A percentile compares a stretch with the other conserved stretches of the same genome.
These are phyloP conservation scores for Amylostereum chailletii DNA, from an alignment of 1,284 basidiomycete genomes.

Conservation along the genomic window DNA sequence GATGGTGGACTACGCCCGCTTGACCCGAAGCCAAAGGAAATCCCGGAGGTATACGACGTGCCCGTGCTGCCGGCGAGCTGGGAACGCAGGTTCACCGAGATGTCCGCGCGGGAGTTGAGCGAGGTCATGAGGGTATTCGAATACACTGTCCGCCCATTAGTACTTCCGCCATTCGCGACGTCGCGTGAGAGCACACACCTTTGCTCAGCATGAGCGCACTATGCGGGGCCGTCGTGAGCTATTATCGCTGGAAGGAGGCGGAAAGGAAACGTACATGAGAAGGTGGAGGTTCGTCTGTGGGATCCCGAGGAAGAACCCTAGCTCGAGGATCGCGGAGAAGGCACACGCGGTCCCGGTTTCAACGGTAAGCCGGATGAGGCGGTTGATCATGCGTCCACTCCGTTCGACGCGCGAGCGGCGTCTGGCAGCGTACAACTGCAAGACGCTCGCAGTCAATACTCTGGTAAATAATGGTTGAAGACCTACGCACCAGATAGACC, in stretches of 20 bases:
- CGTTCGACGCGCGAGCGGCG: conserved; percentile 2
- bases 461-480: too few relatives aligned
- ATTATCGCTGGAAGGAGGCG: neutral
- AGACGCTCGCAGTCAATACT: neutral
- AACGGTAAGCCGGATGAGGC: conserved; percentile 9
- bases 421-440: conserved; percentile 6
- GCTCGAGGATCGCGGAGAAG: conserved; percentile 6
- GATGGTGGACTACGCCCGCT: too few relatives aligned
- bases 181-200: neutral
- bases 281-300: conserved; percentile 4
- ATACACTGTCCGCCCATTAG: neutral
- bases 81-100: too few relatives aligned
- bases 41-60: too few relatives aligned
- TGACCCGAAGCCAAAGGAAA: too few relatives aligned
- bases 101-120: neutral
- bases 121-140: neutral
- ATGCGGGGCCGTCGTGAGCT: neutral
- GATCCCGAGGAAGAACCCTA: conserved; percentile 6
- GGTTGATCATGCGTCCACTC: conserved; percentile 6
- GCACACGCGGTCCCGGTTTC: conserved; percentile 10
- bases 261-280: neutral
- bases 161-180: neutral
- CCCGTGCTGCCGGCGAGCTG: too few relatives aligned
- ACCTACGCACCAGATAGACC: neutral
- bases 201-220: neutral